These are phyloP conservation scores for Ganoderma lingzhi DNA, from an alignment of 1,284 basidiomycete species.

Conservation along the genomic window DNA sequence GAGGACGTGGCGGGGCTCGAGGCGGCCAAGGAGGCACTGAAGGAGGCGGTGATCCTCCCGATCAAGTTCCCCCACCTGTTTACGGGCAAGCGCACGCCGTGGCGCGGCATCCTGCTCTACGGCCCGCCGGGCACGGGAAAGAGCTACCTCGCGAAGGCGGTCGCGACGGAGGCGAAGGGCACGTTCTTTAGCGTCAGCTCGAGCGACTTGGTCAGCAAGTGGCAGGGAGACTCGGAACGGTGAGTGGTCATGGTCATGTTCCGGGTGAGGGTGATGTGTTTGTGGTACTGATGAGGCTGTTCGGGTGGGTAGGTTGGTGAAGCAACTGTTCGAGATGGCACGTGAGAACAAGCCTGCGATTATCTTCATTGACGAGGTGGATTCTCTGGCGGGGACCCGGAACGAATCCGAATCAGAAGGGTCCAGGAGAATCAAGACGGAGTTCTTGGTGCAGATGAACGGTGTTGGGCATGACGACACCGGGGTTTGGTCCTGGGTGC, in stretches of 20 bases:
- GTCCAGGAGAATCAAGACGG: slow-evolving; percentile 96
- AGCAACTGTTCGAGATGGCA: slow-evolving; percentile 96
- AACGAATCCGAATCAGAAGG: slow-evolving; percentile 98
- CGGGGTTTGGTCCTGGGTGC: slow-evolving; percentile 99
- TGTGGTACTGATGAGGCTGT: slow-evolving; percentile 2
- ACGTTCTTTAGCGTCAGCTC: slow-evolving; percentile 98
- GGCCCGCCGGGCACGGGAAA: slow-evolving; percentile 97
- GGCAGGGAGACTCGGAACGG: slow-evolving; percentile 99
- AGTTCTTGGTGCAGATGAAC: slow-evolving; percentile 98
- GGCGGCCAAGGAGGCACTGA: slow-evolving; percentile 94
- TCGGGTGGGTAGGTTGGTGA: slow-evolving; percentile 76
- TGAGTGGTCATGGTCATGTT: slow-evolving; percentile 46
- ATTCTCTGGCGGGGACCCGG: slow-evolving; percentile 94
- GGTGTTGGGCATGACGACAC: slow-evolving; percentile 98
- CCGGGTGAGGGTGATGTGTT: neutral
- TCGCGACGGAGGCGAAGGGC: slow-evolving; percentile 98
- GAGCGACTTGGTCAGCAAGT: slow-evolving; percentile 97
- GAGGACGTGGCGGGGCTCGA: slow-evolving; percentile 98
- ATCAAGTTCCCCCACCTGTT: slow-evolving; percentile 99
- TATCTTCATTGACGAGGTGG: slow-evolving; percentile 99
- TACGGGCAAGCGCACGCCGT: slow-evolving; percentile 97
- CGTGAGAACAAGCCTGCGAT: slow-evolving; percentile 97
- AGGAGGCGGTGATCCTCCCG: slow-evolving; percentile 98
- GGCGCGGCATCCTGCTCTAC: slow-evolving; percentile 95
- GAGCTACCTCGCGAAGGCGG: slow-evolving; percentile 96